Conservation (phyloP, 2,329 filamentous ascomycete genomes). For the Fusarium globosum region DNA sequence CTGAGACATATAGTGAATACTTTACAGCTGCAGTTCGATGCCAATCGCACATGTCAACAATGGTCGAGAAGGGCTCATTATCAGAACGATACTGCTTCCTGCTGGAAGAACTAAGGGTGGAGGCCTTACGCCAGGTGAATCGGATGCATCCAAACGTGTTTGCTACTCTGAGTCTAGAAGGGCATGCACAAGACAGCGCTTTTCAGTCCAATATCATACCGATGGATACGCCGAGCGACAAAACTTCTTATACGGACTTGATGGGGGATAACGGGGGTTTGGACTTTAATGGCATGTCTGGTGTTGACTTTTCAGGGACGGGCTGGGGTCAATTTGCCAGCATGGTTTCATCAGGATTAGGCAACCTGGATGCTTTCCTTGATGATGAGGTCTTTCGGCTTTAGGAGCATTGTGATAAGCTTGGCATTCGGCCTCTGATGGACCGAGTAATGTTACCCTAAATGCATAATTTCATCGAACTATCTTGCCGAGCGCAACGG, state of each 20-base stretch:
- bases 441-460: not conserved
- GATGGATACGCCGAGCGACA: conserved; percentile 30
- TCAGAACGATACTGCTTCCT: conserved; percentile 41
- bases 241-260: conserved; percentile 37
- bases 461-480: not conserved
- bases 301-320: conserved; percentile 14
- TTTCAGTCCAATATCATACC: conserved; percentile 19
- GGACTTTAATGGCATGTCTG: conserved; percentile 41
- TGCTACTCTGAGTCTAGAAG: not conserved
- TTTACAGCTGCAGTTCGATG: conserved; percentile 36
- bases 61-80: conserved; percentile 39
- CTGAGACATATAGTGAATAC: conserved; percentile 33
- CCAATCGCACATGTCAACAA: conserved; percentile 38
- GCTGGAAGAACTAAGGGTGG: conserved; percentile 37
- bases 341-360: conserved; percentile 43
- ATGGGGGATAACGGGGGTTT: conserved; percentile 32
- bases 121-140: conserved; percentile 38
- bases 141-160: conserved; percentile 31
- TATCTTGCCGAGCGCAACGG: not conserved
- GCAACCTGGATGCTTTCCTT: conserved; percentile 41
- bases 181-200: conserved; percentile 6
- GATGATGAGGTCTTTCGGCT: conserved; percentile 36
- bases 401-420: not conserved
- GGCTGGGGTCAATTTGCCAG: conserved; percentile 41
- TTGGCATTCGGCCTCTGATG: not conserved